These are phyloP conservation scores for Mrakia blollopis DNA, from an alignment of 768 basidiomycete genomes.

Conservation along the genomic window DNA sequence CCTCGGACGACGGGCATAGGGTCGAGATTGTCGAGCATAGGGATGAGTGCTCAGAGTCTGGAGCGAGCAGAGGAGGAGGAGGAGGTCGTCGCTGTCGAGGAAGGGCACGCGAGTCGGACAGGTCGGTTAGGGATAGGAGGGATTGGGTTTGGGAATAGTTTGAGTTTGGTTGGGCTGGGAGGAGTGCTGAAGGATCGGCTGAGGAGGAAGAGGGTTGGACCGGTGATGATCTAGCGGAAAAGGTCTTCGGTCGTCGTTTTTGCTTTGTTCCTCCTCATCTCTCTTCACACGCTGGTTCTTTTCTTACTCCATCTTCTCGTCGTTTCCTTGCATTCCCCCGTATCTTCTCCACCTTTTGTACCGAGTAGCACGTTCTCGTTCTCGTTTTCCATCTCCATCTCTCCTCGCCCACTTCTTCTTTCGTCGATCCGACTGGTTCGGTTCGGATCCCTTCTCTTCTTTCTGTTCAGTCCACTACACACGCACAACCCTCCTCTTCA, in stretches of 20 bases:
- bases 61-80: background rate
- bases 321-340: background rate
- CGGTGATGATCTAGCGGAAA: background rate
- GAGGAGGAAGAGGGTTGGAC: background rate
- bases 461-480: too few species aligned
- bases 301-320: too few species aligned
- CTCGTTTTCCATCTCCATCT: background rate
- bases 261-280: background rate
- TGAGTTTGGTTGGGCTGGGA: background rate
- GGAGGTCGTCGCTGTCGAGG: background rate
- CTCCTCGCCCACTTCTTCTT: background rate
- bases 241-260: background rate
- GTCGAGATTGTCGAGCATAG: too few species aligned
- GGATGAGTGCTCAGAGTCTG: background rate
- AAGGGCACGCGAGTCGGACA: background rate
- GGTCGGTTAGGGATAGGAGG: background rate
- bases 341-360: background rate
- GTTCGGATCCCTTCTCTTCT: background rate
- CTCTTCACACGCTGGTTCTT: background rate
- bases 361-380: background rate
- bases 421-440: constrained; percentile 6
- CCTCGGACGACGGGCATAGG: background rate
- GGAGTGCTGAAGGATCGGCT: background rate
- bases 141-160: background rate
- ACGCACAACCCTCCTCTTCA: too few species aligned